Base-by-base conservation (phyloP, 1,284 basidiomycete species). In the Irpex rosettiformis region DNA sequence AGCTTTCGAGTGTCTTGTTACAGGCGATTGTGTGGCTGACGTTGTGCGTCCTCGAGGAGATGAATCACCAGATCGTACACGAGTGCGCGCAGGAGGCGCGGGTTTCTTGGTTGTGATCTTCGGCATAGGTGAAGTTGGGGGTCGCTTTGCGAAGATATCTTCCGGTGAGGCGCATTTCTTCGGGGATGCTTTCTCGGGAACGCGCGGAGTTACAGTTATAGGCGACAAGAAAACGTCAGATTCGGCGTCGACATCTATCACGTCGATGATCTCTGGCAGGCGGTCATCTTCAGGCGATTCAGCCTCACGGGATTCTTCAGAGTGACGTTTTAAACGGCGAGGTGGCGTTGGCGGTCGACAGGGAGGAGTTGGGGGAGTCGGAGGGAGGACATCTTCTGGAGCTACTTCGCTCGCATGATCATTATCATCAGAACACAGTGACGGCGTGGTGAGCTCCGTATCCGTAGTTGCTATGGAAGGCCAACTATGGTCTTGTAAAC, bases 361-460 rank as follows among this genome's bases (percentile, higher is more conserved):
- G 6, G 33, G 33, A 40, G 33, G 33, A n/a, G 33, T 40, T 28
- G 73, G 33, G n/a, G 33, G 33, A n/a, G 33, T 40, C 27, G 73
- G 77, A 1, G 81, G 83, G 2, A 73, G 68, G 30, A 65, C 72
- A 37, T 83, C 81, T 24, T 82, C 79, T 1, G 75, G 72, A 54
- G 75, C 77, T 5, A 71, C 75, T 37, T 79, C 79, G 13, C 58
- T 63, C 37, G 70, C 66, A 29, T 62, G 65, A 8, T 71, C 70
- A 53, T 70, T 84, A 43, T 73, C 72, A 66, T 89, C 87, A 2
- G 87, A 89, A 63, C 81, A 86, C 3, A 90, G 73, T 0, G 88
- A 89, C 0, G 88, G 88, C 0, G 88, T 89, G 2, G 70, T 71
- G 42, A 70, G 53, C 37, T 71, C 71, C 16, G 69, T 71, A 49